Evolutionary conservation across 1,139 yeast species (phyloP).

Genomic region (Candida sojae): DNA sequence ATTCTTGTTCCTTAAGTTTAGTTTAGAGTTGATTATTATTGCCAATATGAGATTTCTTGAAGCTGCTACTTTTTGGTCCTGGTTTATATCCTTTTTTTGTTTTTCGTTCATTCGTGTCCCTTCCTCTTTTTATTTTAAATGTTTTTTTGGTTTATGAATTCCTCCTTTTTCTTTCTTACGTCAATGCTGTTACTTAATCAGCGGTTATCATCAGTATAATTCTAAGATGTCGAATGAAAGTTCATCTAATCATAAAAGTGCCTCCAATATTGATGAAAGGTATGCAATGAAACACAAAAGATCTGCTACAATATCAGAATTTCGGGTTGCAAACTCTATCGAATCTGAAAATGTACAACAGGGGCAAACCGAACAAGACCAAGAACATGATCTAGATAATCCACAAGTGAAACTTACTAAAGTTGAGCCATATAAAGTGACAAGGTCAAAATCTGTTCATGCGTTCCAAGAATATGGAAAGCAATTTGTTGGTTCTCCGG

Average conservation of each 20-base stretch:
- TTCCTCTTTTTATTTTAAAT: background rate
- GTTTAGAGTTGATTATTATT: no score
- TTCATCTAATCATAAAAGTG: background rate
- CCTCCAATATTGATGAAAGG: background rate
- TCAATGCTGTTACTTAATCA: background rate
- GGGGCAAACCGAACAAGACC: background rate
- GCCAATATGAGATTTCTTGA: background rate
- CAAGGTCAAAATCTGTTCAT: slow-evolving; percentile 14
- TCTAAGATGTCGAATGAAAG: background rate
- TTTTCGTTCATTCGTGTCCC: background rate
- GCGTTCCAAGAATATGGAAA: slow-evolving; percentile 14
- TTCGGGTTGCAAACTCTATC: slow-evolving; percentile 4
- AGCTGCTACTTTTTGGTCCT: no score
- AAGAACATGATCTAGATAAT: background rate
- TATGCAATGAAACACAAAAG: slow-evolving; percentile 4
- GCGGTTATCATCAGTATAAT: background rate
- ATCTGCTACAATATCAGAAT: slow-evolving; percentile 14
- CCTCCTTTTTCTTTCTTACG: background rate
- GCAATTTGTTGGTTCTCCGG: slow-evolving; percentile 5
- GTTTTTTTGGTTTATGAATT: background rate
- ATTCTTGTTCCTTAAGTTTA: no score
- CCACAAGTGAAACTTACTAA: slow-evolving; percentile 6
- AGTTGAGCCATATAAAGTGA: slow-evolving; percentile 12
- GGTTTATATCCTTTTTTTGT: background rate
- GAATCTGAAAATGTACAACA: background rate